Evolutionary conservation across 306 rosid genomes (phyloP).

Genomic region (Crataegus laevigata): DNA sequence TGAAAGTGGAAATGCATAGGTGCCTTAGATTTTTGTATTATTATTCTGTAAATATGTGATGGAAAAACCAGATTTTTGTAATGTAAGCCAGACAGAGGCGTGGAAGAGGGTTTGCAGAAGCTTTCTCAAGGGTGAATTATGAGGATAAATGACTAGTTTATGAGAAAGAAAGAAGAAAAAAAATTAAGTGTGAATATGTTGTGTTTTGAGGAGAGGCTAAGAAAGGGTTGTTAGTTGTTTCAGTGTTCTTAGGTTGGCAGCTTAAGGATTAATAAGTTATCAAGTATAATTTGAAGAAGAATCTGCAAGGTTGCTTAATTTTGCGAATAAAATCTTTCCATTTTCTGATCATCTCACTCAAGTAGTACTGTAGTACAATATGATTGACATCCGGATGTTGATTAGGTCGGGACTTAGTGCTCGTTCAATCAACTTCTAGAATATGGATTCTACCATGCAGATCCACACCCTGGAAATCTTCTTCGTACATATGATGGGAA

Average conservation of each 20-base stretch:
- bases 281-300: neutral
- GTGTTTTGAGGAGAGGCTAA: neutral
- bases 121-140: conserved; percentile 58
- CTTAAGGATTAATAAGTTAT: neutral
- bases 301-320: neutral
- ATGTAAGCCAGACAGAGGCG: conserved; percentile 52
- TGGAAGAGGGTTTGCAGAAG: conserved; percentile 52
- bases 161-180: neutral
- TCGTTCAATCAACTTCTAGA: conserved; percentile 97
- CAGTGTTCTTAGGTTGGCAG: neutral
- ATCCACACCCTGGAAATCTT: conserved; percentile 99
- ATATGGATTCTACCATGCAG: conserved; percentile 96
- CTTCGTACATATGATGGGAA: conserved; percentile 84
- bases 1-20: no score
- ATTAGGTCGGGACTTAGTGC: conserved; percentile 94
- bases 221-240: neutral
- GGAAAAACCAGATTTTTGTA: no score
- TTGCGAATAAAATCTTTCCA: neutral
- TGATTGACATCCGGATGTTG: neutral
- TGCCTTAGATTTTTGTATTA: no score
- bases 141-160: conserved; percentile 1
- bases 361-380: no score
- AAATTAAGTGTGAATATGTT: conserved; percentile 1
- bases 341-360: neutral
- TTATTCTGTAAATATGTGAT: no score